Base-by-base conservation (phyloP, 306 rosid species). In the Canavalia gladiata region DNA sequence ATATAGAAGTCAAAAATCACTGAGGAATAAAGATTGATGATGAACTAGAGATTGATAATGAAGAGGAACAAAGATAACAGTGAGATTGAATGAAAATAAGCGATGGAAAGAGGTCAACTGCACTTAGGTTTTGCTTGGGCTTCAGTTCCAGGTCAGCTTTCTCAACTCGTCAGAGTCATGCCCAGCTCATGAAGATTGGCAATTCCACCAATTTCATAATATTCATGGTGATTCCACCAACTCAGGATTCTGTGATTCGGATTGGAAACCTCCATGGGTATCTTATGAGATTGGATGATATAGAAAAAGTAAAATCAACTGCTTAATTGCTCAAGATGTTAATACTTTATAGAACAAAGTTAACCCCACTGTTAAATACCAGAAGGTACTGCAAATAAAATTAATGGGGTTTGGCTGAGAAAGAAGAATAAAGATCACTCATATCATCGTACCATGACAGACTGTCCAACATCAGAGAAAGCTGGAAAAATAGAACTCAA, bases 371-470 rank as follows among this genome's bases (percentile, higher is more conserved):
- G 25, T 18, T 18, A 18, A 18, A 18, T 18, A 18, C 25, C 25
- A 18, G 25, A 18, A 18, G 25, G 25, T 18, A 18, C 25, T 18
- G 25, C 25, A 18, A 18, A 18, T 18, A 18, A 18, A 18, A 18
- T 18, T 18, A 18, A 18, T 18, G 25, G 25, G 25, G 25, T 18
- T 18, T 18, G 25, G 25, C 25, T 18, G 25, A 18, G 25, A 18
- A 18, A 18, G 33, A 51, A 39, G 18, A 58, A 30, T 6, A 12
- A 52, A 68, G 60, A 25, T 47, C 29, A 57, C 47, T 45, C 41
- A 51, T 47, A 63, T 47, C 49, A 62, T 62, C 65, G 39, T 78
- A 67, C 37, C 68, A 29, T 39, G 81, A 18, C 25, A 18, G 25
- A 18, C 25, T 18, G 25, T 18, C 25, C 25, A 18, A 18, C 7